A percentile compares a stretch with the other conserved stretches of the same genome.
phyloP scores from a whole-genome alignment of 345 rosid genomes.

The Pseudoturritis turrita region DNA sequence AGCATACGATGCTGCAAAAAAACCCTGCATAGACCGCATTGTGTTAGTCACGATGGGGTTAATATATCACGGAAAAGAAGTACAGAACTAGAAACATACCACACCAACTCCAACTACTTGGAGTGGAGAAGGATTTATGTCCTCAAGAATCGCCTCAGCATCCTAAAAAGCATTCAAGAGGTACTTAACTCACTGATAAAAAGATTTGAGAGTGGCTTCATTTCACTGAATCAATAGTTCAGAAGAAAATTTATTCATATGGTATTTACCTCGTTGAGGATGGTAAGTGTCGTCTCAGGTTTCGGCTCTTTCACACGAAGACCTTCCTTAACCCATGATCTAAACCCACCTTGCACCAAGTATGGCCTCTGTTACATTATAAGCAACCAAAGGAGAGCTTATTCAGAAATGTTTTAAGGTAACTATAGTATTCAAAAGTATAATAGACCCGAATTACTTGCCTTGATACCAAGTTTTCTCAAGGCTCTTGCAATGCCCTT shows the following conservation, averaged over 20 bases:
- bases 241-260: no score
- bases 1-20: constrained; percentile 53
- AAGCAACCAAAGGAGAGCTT: constrained; percentile 3
- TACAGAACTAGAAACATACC: constrained; percentile 45
- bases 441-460: constrained; percentile 20
- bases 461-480: constrained; percentile 83
- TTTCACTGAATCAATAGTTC: background rate
- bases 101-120: constrained; percentile 63
- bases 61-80: background rate
- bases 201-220: background rate
- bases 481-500: constrained; percentile 91
- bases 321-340: constrained; percentile 76
- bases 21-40: constrained; percentile 46
- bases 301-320: constrained; percentile 75
- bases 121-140: constrained; percentile 66
- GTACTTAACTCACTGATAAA: background rate
- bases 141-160: constrained; percentile 88
- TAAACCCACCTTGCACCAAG: constrained; percentile 81
- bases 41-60: constrained; percentile 7
- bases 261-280: constrained; percentile 73
- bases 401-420: background rate
- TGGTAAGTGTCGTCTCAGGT: constrained; percentile 67
- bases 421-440: background rate
- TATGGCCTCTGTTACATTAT: constrained; percentile 57
- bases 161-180: constrained; percentile 45